Percentiles rank a stretch among this genome's conserved stretches.
phyloP scores from a whole-genome alignment of 306 rosid species.

The Coriaria nepalensis region DNA sequence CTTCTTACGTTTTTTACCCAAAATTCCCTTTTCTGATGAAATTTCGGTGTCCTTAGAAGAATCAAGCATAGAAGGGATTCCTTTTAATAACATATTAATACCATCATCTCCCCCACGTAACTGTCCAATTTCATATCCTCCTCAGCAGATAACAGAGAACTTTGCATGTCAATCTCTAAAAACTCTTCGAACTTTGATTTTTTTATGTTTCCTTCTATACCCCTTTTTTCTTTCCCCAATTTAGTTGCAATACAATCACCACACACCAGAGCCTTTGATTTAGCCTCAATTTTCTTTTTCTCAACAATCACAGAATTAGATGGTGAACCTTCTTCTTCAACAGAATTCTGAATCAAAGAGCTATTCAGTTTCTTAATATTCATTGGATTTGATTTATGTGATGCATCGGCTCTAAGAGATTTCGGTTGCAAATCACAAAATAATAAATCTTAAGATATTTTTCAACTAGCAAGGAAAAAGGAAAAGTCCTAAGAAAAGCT shows the following conservation, averaged over 20 bases:
- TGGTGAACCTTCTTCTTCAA: no score
- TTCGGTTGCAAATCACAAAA: not conserved
- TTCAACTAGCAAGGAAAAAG: no score
- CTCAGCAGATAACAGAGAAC: slow-evolving; percentile 18
- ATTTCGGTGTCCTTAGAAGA: slow-evolving; percentile 23
- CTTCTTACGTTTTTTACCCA: slow-evolving; percentile 28
- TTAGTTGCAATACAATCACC: slow-evolving; percentile 10
- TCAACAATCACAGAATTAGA: slow-evolving; percentile 13
- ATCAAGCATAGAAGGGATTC: slow-evolving; percentile 28
- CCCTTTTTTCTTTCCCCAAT: slow-evolving; percentile 15
- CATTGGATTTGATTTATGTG: slow-evolving; percentile 15
- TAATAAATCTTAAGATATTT: no score
- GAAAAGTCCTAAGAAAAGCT: no score
- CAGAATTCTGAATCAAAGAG: slow-evolving; percentile 7
- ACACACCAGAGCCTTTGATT: slow-evolving; percentile 1
- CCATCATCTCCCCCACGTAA: slow-evolving; percentile 64
- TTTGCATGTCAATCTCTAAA: slow-evolving; percentile 20
- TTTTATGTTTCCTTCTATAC: slow-evolving; percentile 12
- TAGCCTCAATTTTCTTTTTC: slow-evolving; percentile 11
- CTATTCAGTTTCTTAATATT: slow-evolving; percentile 9
- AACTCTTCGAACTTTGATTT: slow-evolving; percentile 33
- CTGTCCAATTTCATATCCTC: slow-evolving; percentile 68
- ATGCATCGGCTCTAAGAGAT: slow-evolving; percentile 10
- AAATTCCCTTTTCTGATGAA: no score
- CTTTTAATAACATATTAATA: slow-evolving; percentile 44